Evolutionary conservation across 2,329 filamentous ascomycete species (phyloP), one percentile per base, ranked within the genome.

Genomic region (Paramyrothecium roridum): DNA sequence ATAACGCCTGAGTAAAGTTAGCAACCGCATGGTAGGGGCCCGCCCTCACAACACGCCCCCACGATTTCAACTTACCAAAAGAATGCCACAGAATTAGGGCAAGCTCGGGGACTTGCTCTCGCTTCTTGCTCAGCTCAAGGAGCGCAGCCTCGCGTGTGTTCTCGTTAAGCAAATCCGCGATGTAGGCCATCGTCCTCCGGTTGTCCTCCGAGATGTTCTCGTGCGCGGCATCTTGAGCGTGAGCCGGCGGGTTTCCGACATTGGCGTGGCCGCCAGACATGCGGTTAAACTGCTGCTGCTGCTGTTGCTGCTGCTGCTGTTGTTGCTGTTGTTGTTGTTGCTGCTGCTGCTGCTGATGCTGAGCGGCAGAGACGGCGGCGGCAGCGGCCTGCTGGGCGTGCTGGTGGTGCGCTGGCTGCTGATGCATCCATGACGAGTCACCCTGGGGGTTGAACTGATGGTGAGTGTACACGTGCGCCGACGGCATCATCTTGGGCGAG

Each of bases 51-150:
- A 43, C 46, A 56, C 50, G 48, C 37, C 30, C 8, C 12, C 6
- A 8, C 22, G 20, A 52, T 43, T 45, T 22, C 17, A 53, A 74
- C 85, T 61, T 84, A 96, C 93, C 95, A 68, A 97, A 98, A 3
- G 93, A 98, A 74, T 99, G 95, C 95, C 95, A 99, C 59, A 99
- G 80, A 58, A 99, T 96, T 65, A 99, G 79, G 49, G 95, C 95
- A 57, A 99, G 80, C 77, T 99, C 95, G 1, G 95, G 93, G 17
- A 99, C 95, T 74, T 98, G 95, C 75, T 99, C 95, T 55, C 95
- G 82, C 83, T 99, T 99, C 81, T 99, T 99, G 77, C 93, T 98
- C 52, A 99, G 82, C 74, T 99, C 95, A 67, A 99, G 82, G 54
- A 99, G 81, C 51, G 95, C 95, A 4, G 91, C 88, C 77, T 98